phyloP scores from a whole-genome alignment of 768 basidiomycete genomes.

The Mycena galopus region DNA sequence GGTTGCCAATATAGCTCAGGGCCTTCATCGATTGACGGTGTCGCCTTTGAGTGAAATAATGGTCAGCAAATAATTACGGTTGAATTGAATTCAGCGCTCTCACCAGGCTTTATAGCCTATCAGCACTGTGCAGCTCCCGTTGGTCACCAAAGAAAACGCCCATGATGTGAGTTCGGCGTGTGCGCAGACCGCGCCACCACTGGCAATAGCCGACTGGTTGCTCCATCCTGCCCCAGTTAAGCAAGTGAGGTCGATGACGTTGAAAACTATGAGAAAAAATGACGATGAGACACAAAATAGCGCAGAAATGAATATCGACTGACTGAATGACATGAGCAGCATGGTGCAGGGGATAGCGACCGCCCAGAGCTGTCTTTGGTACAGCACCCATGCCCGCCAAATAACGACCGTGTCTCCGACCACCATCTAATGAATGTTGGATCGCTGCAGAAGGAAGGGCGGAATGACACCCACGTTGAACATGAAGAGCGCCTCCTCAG shows the following conservation, averaged over 20 bases:
- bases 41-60: background rate
- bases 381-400: constrained; percentile 7
- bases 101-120: constrained; percentile 26
- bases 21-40: constrained; percentile 17
- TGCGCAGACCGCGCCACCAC: constrained; percentile 10
- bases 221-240: background rate
- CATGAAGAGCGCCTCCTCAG: constrained; percentile 13
- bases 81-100: background rate
- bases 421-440: background rate
- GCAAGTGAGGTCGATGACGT: constrained; percentile 6
- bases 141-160: constrained; percentile 33
- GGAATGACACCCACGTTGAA: constrained; percentile 17
- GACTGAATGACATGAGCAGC: constrained; percentile 8
- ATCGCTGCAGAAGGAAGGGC: background rate
- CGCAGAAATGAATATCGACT: background rate
- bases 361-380: background rate
- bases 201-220: background rate
- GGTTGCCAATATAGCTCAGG: background rate
- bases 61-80: background rate
- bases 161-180: constrained; percentile 29
- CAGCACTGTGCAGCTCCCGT: constrained; percentile 9
- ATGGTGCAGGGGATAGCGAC: background rate
- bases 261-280: background rate
- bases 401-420: constrained; percentile 20
- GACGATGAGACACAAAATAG: background rate